Evolutionary conservation across 495 filamentous ascomycete species (phyloP), one percentile per base, ranked within the genome.

Genomic region (Penicillium cataractarum): DNA sequence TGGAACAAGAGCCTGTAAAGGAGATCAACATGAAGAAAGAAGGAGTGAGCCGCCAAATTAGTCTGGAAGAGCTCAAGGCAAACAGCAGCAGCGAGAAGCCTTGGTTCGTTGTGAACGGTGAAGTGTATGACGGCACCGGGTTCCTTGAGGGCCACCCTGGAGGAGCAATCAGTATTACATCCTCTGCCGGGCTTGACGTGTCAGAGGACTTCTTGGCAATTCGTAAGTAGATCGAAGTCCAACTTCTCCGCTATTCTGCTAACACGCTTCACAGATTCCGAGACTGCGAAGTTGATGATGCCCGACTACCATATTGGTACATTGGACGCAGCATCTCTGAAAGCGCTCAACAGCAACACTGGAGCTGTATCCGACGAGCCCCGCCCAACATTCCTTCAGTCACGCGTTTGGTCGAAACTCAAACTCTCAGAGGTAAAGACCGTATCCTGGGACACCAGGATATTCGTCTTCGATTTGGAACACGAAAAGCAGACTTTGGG

Each of bases 171-270:
- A 96, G 92, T 72, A 97, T 98, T 71, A 85, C 88, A 58, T 87
- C 89, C 48, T 92, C 89, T 2, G 94, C 93, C 21, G 93, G 90
- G 3, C 79, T 91, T 61, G 93, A 98, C 78, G 87, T 83, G n/a
- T 91, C 90, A 0, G 94, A 97, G 65, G 94, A 98, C 66, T 98
- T 98, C 71, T 85, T 97, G 76, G 92, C 90, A 24, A 98, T 98
- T 63, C 94, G 92, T 92, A 85, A 84, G 90, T 82, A 27, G 46
- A 39, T 6, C 55, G 21, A 1, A 4, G 4, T 9, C 24, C 54
- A 21, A 24, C 21, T 10, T 7, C 1, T 22, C 0, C 26, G 49
- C 53, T 57, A 6, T 15, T 10, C 17, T 64, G 64, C 66, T 57
- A 24, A 55, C 31, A 15, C 15, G 4, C 1, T 22, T 39, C 2